Evolutionary conservation across 768 basidiomycete species (phyloP), one percentile per base, ranked within the genome.

Genomic region (Pleurotus djamor): DNA sequence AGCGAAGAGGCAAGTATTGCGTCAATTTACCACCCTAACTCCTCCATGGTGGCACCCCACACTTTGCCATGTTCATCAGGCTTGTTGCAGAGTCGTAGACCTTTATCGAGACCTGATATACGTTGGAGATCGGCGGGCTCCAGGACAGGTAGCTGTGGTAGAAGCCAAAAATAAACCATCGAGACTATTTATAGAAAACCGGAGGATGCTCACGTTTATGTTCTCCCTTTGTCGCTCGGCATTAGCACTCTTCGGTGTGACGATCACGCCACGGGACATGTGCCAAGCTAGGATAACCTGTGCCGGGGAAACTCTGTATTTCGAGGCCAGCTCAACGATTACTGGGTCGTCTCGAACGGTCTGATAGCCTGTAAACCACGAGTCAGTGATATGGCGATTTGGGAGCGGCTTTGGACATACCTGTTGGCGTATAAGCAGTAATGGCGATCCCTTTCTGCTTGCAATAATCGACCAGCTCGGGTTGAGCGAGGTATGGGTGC

Each of bases 231-330:
- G 83, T 48, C 79, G 71, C 17, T 75, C 74, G 16, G 66, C 65
- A 59, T 83, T 74, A 16, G 70, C 69, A 57, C 80, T 83, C 71
- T 81, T 82, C 2, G 83, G 81, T 3, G 83, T 70, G 4, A 76
- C 72, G 16, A 74, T 67, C 4, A 74, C 76, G 0, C 78, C 76
- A 28, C 82, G 69, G 14, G 76, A 72, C 41, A 83, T 49, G 63
- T 83, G 79, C 83, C 83, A 86, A 0, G 79, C 77, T 6, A 85
- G 67, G 32, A 77, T 75, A 37, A 86, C 68, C 66, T 84, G 82
- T 4, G 74, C 79, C 1, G 81, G 71, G 0, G 75, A 68, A 3
- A 72, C 79, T 4, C 72, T 72, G 66, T 84, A 78, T 60, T 83
- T 84, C 59, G 71, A 62, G 6, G 83, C 82, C 4, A 85, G 66